Base-by-base conservation (phyloP, 192 early-diverging fungal genomes). In the Linnemannia schmuckeri region DNA sequence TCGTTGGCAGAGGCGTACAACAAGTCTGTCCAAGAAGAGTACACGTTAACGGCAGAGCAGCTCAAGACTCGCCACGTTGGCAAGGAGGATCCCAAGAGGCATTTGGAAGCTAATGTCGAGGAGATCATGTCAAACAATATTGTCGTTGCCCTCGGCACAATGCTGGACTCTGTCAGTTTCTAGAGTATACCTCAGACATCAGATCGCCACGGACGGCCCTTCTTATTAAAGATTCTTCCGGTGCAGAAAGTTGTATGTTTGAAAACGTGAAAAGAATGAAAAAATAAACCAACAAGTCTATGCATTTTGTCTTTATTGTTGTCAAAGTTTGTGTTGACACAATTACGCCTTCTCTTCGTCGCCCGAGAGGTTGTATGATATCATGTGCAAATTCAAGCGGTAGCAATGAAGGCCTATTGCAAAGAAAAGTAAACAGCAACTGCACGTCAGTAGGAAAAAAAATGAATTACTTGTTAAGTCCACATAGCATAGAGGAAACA, bases 41-140 rank as follows among this genome's bases (percentile, higher is more conserved):
- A 93, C 70, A 97, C 95, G 20, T 91, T 99, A 94, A 96, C 97
- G 18, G 83, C 94, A 3, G 96, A 99, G 68, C 96, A 99, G 90
- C 95, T 99, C 46, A 96, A 97, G 90, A 99, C 96, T 15, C 97
- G 99, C 47, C 99, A 99, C 88, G 97, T 99, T n/a, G 99, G 99
- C 46, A 99, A 99, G 88, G 97, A 99, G 90, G 99, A 99, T 85
- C 99, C 99, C 22, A 99, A 99, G 92, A 94, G 97, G 82, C 99
- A 99, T 89, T 90, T 99, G 81, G 97, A 98, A 88, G 94, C 96
- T 47, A 97, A 95, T 40, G 97, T 98, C 5, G 98, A 98, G 80
- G 90, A 93, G 40, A 93, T 95, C 44, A 99, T 99, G 98, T 93
- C 95, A 74, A 94, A 95, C 88, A 99, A 99, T 88, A 99, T 99